These are phyloP conservation scores for Pulveroboletus sp. DNA, from an alignment of 768 basidiomycete species.

Conservation along the genomic window DNA sequence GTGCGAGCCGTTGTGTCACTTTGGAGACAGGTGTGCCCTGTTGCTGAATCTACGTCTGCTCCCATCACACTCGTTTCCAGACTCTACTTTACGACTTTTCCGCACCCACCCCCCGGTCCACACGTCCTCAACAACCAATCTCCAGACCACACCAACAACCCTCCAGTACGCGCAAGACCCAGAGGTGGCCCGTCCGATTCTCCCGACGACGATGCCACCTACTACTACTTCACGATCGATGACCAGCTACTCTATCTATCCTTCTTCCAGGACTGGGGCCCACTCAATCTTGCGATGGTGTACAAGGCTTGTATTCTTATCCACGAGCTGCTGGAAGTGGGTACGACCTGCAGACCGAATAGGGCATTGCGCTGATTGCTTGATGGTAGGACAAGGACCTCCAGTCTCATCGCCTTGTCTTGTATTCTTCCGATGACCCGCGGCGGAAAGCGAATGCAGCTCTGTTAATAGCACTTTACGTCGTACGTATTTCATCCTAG, in stretches of 20 bases:
- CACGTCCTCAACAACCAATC: constrained; percentile 58
- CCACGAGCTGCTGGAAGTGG: constrained; percentile 80
- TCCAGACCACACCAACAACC: constrained; percentile 47
- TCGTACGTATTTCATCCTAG: constrained; percentile 49
- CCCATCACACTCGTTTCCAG: constrained; percentile 34
- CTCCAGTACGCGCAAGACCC: constrained; percentile 58
- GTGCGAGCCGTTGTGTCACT: constrained; percentile 77
- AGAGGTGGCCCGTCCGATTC: constrained; percentile 57
- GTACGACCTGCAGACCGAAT: constrained; percentile 20
- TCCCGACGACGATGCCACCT: constrained; percentile 69
- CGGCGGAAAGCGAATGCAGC: constrained; percentile 91
- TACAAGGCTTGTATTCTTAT: constrained; percentile 90
- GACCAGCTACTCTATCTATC: constrained; percentile 88
- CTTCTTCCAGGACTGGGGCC: constrained; percentile 95
- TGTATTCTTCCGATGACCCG: constrained; percentile 86
- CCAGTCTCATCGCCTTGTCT: constrained; percentile 65
- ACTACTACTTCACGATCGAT: constrained; percentile 92
- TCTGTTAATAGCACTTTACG: constrained; percentile 88
- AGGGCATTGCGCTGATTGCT: constrained; percentile 19
- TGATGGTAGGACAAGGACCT: constrained; percentile 65
- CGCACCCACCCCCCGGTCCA: constrained; percentile 65
- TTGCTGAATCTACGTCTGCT: constrained; percentile 5
- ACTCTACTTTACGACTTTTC: constrained; percentile 88
- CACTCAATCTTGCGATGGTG: constrained; percentile 87
- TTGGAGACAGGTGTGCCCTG: constrained; percentile 62